A percentile compares a stretch with the other conserved stretches of the same genome.
Conservation (phyloP, 768 basidiomycete genomes). For the Mycena venus region DNA sequence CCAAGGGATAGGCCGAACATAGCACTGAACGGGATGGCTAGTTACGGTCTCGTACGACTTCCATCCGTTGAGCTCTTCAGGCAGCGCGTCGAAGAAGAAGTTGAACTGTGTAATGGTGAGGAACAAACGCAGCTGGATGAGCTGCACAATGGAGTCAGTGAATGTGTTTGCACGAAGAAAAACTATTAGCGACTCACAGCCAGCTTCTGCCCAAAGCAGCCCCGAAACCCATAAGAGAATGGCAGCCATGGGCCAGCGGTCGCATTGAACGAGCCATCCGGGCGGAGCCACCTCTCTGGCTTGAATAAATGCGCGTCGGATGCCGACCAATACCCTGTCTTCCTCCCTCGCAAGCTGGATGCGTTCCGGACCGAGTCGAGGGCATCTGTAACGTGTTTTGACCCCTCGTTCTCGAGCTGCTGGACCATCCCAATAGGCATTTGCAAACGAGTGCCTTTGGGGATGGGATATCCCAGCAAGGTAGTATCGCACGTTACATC, state of each 20-base stretch:
- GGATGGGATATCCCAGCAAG: constrained; percentile 18
- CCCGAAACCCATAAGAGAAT: constrained; percentile 22
- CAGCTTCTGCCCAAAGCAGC: constrained; percentile 26
- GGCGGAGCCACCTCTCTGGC: constrained; percentile 9
- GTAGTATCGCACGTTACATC: constrained; percentile 19
- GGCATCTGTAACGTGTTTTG: background rate
- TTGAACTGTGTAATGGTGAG: background rate
- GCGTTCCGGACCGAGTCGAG: constrained; percentile 4
- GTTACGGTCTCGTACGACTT: background rate
- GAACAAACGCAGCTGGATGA: background rate
- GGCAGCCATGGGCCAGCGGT: constrained; percentile 22
- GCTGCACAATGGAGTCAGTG: background rate
- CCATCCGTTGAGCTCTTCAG: background rate
- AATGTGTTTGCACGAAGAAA: background rate
- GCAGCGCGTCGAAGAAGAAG: background rate
- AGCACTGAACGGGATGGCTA: background rate
- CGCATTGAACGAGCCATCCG: background rate
- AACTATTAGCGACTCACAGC: background rate
- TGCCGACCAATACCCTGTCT: constrained; percentile 14
- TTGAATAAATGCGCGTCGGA: constrained; percentile 2
- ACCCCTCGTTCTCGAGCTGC: constrained; percentile 11
- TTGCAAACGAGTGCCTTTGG: constrained; percentile 17
- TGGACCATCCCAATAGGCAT: constrained; percentile 19
- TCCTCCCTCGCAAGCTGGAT: background rate
- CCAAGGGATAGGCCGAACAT: background rate